Evolutionary conservation across 2,329 filamentous ascomycete species (phyloP).

Genomic region (Penicillium frequentans): DNA sequence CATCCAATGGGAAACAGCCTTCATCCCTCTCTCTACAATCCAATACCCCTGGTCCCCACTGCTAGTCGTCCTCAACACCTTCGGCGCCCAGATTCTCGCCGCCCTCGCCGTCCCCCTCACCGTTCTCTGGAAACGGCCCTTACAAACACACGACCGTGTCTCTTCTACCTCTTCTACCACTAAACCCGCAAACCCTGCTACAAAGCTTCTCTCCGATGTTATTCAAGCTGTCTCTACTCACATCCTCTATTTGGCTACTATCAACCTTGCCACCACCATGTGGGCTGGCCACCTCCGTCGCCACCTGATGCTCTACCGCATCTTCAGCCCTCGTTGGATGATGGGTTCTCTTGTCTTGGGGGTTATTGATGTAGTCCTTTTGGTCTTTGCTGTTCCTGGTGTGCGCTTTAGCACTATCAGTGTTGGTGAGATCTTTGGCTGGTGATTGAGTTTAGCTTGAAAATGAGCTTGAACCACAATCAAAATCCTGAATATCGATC

Average conservation of each 20-base stretch:
- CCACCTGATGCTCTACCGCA: conserved; percentile 94
- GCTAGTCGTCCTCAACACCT: conserved; percentile 80
- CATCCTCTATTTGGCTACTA: conserved; percentile 76
- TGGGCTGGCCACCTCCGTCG: conserved; percentile 86
- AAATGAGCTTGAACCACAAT: conserved; percentile 28
- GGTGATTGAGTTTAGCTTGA: conserved; percentile 34
- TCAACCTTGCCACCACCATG: conserved; percentile 81
- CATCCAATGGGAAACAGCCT: conserved; percentile 95
- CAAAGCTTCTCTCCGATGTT: conserved; percentile 63
- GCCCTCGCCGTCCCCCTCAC: conserved; percentile 76
- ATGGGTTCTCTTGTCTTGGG: conserved; percentile 70
- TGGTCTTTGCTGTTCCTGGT: conserved; percentile 71
- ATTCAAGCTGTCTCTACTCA: conserved; percentile 73
- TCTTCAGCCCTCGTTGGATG: conserved; percentile 92
- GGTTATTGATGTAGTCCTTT: conserved; percentile 72
- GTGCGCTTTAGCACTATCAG: conserved; percentile 75
- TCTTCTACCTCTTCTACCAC: conserved; percentile 13
- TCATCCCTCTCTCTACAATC: conserved; percentile 80
- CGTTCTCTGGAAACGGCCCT: conserved; percentile 84
- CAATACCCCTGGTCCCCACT: conserved; percentile 88
- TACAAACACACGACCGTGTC: conserved; percentile 61
- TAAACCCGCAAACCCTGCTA: conserved; percentile 28
- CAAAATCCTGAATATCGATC: background rate
- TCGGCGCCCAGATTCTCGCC: conserved; percentile 83
- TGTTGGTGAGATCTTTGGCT: conserved; percentile 87